phyloP scores from a whole-genome alignment of 805 yeast genomes.

The Candida saitoana region DNA sequence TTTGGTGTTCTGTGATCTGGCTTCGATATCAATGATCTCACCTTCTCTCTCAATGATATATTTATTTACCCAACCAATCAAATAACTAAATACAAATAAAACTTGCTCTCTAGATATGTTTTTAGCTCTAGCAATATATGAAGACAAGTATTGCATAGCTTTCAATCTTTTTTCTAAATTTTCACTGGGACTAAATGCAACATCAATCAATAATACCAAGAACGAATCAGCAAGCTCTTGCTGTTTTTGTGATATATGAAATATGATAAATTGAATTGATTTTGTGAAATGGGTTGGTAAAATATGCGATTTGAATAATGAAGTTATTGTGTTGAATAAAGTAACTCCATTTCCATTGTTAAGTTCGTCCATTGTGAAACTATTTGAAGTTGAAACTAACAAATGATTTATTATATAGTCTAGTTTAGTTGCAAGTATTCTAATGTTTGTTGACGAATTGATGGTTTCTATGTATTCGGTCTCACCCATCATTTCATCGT shows the following conservation, averaged over 20 bases:
- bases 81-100: slow-evolving; percentile 73
- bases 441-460: slow-evolving; percentile 43
- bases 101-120: slow-evolving; percentile 68
- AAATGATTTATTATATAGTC: slow-evolving; percentile 65
- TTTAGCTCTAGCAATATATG: slow-evolving; percentile 85
- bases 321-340: slow-evolving; percentile 67
- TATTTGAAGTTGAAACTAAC: slow-evolving; percentile 45
- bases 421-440: slow-evolving; percentile 59
- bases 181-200: slow-evolving; percentile 69
- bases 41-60: slow-evolving; percentile 80
- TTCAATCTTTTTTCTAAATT: slow-evolving; percentile 73
- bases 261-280: slow-evolving; percentile 79
- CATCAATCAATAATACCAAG: slow-evolving; percentile 74
- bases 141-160: slow-evolving; percentile 87
- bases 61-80: slow-evolving; percentile 78
- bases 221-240: slow-evolving; percentile 82
- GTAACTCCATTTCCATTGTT: slow-evolving; percentile 61
- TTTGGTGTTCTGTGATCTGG: slow-evolving; percentile 9
- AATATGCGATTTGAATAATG: slow-evolving; percentile 75
- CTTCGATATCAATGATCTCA: slow-evolving; percentile 55
- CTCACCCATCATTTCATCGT: slow-evolving; percentile 29
- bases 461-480: slow-evolving; percentile 45
- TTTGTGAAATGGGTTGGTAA: slow-evolving; percentile 90
- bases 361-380: slow-evolving; percentile 49
- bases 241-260: slow-evolving; percentile 76